Percentiles rank a stretch among this genome's conserved stretches.
phyloP scores from a whole-genome alignment of 768 basidiomycete species.

The Rhodotorula graminis region DNA sequence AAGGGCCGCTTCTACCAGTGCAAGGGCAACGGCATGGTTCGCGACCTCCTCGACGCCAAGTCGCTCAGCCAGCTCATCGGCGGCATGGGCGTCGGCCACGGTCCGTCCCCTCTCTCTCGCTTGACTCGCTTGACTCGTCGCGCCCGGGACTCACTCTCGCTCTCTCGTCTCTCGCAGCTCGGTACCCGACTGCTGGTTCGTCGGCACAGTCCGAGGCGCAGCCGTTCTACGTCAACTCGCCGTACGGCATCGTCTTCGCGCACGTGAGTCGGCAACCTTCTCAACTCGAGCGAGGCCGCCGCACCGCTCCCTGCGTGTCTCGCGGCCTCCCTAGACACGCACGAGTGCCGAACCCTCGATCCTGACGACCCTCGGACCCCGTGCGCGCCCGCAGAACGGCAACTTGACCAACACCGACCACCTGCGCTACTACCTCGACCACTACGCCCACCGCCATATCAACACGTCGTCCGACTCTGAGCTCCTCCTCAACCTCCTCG shows the following conservation, averaged over 20 bases:
- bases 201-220: constrained; percentile 96
- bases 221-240: constrained; percentile 99
- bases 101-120: constrained; percentile 51
- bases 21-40: constrained; percentile 99
- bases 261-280: constrained; percentile 60
- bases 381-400: constrained; percentile 65
- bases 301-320: not conserved
- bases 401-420: constrained; percentile 89
- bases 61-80: constrained; percentile 74
- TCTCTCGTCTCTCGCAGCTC: constrained; percentile 55
- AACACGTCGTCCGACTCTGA: constrained; percentile 99
- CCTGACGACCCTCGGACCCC: too few species aligned
- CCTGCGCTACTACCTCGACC: constrained; percentile 89
- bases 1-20: constrained; percentile 95
- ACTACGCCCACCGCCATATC: constrained; percentile 93
- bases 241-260: constrained; percentile 95
- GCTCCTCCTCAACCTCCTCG: constrained; percentile 92
- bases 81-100: constrained; percentile 96
- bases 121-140: not conserved
- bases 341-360: too few species aligned
- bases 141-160: not conserved
- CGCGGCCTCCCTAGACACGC: too few species aligned
- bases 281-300: not conserved
- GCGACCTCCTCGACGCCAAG: constrained; percentile 76
- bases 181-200: constrained; percentile 96